Conservation (phyloP, 2,329 filamentous ascomycete species). For the Chalara sp. region DNA sequence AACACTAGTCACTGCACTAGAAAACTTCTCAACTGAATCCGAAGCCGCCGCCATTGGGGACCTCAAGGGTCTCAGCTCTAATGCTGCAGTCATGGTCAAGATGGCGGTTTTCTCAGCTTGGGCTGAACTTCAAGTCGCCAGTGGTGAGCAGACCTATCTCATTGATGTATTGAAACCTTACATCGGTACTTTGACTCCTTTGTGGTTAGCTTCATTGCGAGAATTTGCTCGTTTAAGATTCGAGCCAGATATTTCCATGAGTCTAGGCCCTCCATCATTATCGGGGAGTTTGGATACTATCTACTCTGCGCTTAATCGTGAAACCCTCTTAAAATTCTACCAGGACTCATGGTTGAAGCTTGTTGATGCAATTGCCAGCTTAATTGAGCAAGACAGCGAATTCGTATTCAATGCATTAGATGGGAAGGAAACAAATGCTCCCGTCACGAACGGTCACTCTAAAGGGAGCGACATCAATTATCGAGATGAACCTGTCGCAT, state of each 20-base stretch:
- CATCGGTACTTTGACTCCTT: conserved; percentile 79
- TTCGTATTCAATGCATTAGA: conserved; percentile 97
- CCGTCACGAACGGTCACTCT: conserved; percentile 34
- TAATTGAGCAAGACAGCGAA: conserved; percentile 96
- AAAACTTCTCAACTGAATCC: conserved; percentile 79
- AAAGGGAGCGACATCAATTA: conserved; percentile 88
- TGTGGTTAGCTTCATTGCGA: conserved; percentile 88
- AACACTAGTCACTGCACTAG: conserved; percentile 80
- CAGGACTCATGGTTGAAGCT: conserved; percentile 96
- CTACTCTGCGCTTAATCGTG: conserved; percentile 88
- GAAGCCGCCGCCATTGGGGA: conserved; percentile 88
- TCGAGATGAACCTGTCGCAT: conserved; percentile 92
- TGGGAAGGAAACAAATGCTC: conserved; percentile 58
- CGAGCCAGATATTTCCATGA: conserved; percentile 94
- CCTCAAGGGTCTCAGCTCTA: conserved; percentile 84
- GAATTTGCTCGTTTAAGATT: conserved; percentile 92
- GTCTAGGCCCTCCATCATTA: conserved; percentile 70
- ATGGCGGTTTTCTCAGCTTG: conserved; percentile 95
- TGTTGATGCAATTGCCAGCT: conserved; percentile 91
- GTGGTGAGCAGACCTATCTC: conserved; percentile 83
- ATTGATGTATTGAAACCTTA: conserved; percentile 84
- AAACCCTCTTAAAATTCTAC: conserved; percentile 91
- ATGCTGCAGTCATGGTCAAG: conserved; percentile 97
- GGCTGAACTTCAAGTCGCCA: conserved; percentile 95
- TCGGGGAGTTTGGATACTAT: conserved; percentile 87